phyloP scores from a whole-genome alignment of 2,329 filamentous ascomycete genomes.

The Cytospora piceae region DNA sequence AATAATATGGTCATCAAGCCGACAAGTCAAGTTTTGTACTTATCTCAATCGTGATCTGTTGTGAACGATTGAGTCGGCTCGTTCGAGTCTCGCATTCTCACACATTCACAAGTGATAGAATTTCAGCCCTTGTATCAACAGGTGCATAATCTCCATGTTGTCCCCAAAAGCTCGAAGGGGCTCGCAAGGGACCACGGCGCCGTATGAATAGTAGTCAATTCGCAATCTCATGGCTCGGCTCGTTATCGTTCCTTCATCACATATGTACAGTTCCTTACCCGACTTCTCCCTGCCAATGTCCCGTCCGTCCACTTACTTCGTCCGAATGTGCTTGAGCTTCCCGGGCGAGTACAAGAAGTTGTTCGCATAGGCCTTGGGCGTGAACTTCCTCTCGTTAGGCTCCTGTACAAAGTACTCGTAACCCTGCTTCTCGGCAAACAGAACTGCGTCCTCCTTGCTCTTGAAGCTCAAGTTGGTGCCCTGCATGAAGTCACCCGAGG shows the following conservation, averaged over 20 bases:
- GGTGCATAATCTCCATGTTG: not conserved
- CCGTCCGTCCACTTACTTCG: slow-evolving; percentile 62
- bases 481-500: slow-evolving; percentile 92
- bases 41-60: not conserved
- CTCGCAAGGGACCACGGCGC: not conserved
- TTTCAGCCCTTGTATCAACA: not conserved
- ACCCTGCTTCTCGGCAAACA: slow-evolving; percentile 96
- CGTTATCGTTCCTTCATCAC: slow-evolving; percentile 9
- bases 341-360: slow-evolving; percentile 87
- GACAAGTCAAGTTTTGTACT: not conserved
- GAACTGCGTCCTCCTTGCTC: slow-evolving; percentile 90
- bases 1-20: not conserved
- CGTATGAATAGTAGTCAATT: not conserved
- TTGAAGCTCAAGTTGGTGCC: slow-evolving; percentile 90
- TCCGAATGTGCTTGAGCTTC: slow-evolving; percentile 86
- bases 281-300: not conserved
- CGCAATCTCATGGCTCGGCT: slow-evolving; percentile 1
- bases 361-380: slow-evolving; percentile 94
- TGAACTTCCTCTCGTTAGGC: slow-evolving; percentile 83
- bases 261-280: slow-evolving; percentile 26
- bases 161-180: not conserved
- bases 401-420: slow-evolving; percentile 99
- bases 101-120: not conserved
- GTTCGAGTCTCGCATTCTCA: not conserved
- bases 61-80: not conserved